A percentile compares a stretch with the other conserved stretches of the same genome.
phyloP scores from a whole-genome alignment of 148 eudicot genomes.

The Gaultheria prostrata region DNA sequence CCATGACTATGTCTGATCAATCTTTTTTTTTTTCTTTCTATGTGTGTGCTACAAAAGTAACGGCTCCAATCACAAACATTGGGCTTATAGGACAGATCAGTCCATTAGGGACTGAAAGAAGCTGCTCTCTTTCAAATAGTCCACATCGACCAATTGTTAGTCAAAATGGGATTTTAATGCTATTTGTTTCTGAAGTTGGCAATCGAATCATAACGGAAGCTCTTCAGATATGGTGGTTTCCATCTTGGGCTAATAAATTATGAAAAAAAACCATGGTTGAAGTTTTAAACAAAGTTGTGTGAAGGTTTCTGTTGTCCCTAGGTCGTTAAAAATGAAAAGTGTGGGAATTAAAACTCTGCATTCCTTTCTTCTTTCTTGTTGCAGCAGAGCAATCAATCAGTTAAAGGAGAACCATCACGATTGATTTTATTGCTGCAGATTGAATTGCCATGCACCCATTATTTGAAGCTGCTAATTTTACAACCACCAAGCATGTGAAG shows the following conservation, averaged over 20 bases:
- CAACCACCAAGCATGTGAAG: background rate
- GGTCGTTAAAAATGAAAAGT: background rate
- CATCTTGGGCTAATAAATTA: background rate
- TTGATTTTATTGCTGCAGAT: too few relatives aligned
- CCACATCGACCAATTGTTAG: background rate
- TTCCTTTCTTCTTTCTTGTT: background rate
- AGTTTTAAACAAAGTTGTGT: background rate
- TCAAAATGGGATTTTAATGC: background rate
- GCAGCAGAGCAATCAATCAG: background rate
- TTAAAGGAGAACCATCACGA: too few relatives aligned
- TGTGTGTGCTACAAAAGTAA: background rate
- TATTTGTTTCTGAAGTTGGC: background rate
- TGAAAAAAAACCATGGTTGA: background rate
- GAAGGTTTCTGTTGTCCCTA: background rate
- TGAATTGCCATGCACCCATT: background rate
- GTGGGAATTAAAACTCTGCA: too few relatives aligned
- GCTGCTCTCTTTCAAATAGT: too few relatives aligned
- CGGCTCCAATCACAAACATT: background rate
- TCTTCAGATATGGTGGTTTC: background rate
- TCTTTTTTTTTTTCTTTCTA: background rate
- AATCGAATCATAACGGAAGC: background rate
- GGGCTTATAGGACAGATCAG: background rate
- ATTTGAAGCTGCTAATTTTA: background rate
- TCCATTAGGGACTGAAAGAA: too few relatives aligned
- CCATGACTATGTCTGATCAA: background rate